Conservation (phyloP, 78 protist genomes). For the Dictyostelium brefeldianum region DNA sequence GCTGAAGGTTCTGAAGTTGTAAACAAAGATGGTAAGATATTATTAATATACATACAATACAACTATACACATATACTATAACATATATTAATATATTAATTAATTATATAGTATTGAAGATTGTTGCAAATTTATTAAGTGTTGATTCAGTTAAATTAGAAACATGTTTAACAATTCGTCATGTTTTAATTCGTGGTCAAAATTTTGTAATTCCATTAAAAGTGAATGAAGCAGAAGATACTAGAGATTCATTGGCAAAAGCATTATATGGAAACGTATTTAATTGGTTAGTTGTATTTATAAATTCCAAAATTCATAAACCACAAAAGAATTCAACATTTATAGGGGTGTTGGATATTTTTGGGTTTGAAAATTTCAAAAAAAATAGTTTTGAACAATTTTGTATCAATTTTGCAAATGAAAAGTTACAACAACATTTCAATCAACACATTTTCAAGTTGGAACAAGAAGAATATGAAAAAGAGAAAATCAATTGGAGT, state of each 20-base stretch:
- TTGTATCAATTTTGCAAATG: slow-evolving; percentile 95
- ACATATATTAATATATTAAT: too few species aligned
- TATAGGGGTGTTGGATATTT: slow-evolving; percentile 94
- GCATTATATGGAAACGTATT: slow-evolving; percentile 90
- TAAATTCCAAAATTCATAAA: slow-evolving; percentile 80
- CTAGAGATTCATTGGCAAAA: slow-evolving; percentile 89
- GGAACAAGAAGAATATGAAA: slow-evolving; percentile 93
- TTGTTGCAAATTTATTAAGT: slow-evolving; percentile 61
- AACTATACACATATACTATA: too few species aligned
- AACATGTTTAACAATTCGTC: slow-evolving; percentile 69
- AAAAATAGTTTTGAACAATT: slow-evolving; percentile 93
- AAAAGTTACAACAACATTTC: slow-evolving; percentile 95
- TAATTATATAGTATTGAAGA: slow-evolving; percentile 58
- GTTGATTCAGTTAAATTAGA: slow-evolving; percentile 62
- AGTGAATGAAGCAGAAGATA: slow-evolving; percentile 83
- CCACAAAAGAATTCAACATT: slow-evolving; percentile 71
- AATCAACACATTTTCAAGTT: slow-evolving; percentile 91
- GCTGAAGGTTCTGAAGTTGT: slow-evolving; percentile 73
- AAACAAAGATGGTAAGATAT: slow-evolving; percentile 61
- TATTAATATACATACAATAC: too few species aligned
- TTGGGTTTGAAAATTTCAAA: slow-evolving; percentile 94
- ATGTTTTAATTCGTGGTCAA: slow-evolving; percentile 78
- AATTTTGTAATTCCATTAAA: slow-evolving; percentile 84
- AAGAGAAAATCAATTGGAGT: slow-evolving; percentile 84
- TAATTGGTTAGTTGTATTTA: slow-evolving; percentile 84